Evolutionary conservation across 2,329 filamentous ascomycete species (phyloP).

Genomic region (Botrytis tulipae): DNA sequence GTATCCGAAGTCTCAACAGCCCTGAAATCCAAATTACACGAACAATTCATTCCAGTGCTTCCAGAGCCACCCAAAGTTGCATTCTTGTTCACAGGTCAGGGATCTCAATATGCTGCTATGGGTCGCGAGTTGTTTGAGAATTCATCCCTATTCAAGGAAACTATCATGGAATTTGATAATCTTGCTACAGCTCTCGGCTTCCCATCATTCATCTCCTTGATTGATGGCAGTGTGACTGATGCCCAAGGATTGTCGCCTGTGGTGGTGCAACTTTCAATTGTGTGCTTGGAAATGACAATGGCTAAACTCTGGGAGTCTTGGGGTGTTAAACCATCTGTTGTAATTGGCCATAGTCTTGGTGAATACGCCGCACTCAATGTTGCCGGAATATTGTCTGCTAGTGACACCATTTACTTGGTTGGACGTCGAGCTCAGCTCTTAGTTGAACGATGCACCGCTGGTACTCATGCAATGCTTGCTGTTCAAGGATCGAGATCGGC

Average conservation of each 20-base stretch:
- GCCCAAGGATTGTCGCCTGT: slow-evolving; percentile 15
- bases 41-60: slow-evolving; percentile 19
- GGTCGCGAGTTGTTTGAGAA: slow-evolving; percentile 20
- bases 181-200: slow-evolving; percentile 20
- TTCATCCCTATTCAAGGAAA: slow-evolving; percentile 12
- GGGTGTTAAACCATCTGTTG: slow-evolving; percentile 26
- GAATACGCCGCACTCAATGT: slow-evolving; percentile 66
- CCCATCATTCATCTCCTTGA: slow-evolving; percentile 18
- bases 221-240: slow-evolving; percentile 17
- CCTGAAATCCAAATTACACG: slow-evolving; percentile 17
- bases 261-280: slow-evolving; percentile 18
- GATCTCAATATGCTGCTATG: slow-evolving; percentile 21
- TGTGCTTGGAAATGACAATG: slow-evolving; percentile 20
- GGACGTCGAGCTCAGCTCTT: slow-evolving; percentile 64
- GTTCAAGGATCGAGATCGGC: slow-evolving; percentile 49
- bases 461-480: slow-evolving; percentile 65
- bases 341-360: slow-evolving; percentile 48
- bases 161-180: slow-evolving; percentile 20
- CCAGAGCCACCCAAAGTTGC: slow-evolving; percentile 34
- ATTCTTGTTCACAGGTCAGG: slow-evolving; percentile 29
- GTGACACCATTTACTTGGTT: slow-evolving; percentile 69
- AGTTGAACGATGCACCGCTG: slow-evolving; percentile 60
- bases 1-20: slow-evolving; percentile 41
- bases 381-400: slow-evolving; percentile 66
- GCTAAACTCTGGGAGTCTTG: slow-evolving; percentile 21